phyloP scores from a whole-genome alignment of 495 filamentous ascomycete species.

The Penicillium parvum region DNA sequence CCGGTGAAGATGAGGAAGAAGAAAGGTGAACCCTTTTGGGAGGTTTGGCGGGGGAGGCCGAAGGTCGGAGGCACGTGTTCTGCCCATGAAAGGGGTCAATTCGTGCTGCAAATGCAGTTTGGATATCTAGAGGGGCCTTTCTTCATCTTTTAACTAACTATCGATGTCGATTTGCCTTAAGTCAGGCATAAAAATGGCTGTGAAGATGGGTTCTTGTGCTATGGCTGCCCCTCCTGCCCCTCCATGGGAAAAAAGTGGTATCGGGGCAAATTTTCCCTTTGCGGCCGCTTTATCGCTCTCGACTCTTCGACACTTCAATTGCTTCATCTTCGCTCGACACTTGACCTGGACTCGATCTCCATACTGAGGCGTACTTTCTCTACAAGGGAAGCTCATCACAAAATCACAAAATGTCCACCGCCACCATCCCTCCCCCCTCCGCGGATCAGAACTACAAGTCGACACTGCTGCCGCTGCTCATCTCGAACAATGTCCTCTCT shows the following conservation, averaged over 20 bases:
- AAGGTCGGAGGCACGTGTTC: conserved; percentile 31
- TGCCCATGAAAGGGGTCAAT: neutral
- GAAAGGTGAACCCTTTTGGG: conserved; percentile 10
- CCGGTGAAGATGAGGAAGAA: conserved; percentile 9
- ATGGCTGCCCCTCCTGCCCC: conserved; percentile 19
- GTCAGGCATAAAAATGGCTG: no score
- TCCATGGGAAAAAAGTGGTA: conserved; percentile 9
- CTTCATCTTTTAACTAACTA: no score
- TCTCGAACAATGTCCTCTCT: conserved; percentile 69
- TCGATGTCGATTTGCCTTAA: no score
- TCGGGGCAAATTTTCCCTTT: conserved; percentile 19
- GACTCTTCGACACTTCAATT: conserved; percentile 3
- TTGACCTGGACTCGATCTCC: neutral
- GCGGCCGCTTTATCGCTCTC: conserved; percentile 9
- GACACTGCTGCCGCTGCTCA: conserved; percentile 66
- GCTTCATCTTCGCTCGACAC: conserved; percentile 1
- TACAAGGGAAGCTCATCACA: neutral
- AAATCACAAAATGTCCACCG: conserved; percentile 16
- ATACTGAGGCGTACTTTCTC: neutral
- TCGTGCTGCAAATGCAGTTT: neutral
- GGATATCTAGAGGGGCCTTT: no score
- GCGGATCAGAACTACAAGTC: conserved; percentile 52
- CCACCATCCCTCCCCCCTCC: conserved; percentile 24
- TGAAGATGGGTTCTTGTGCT: neutral
- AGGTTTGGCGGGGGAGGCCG: conserved; percentile 24